A percentile compares a stretch with the other conserved stretches of the same genome.
Evolutionary conservation across 352 stramenopile species (phyloP).

Genomic region (Aphanomyces euteiches): DNA sequence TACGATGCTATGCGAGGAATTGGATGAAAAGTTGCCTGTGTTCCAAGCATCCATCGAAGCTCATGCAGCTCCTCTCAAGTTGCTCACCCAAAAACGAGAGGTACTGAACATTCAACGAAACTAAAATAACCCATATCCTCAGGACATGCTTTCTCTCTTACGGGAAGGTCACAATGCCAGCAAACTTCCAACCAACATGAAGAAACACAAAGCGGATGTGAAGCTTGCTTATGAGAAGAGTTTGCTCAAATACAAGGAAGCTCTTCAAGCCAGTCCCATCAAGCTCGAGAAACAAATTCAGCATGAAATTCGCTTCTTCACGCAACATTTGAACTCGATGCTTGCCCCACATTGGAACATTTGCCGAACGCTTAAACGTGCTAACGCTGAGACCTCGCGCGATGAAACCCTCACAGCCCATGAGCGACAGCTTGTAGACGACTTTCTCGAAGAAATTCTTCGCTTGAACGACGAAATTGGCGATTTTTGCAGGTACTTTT

Average conservation of each 20-base stretch:
- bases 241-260: conserved; percentile 22
- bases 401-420: background rate
- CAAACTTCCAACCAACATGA: conserved; percentile 14
- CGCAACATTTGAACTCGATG: conserved; percentile 1
- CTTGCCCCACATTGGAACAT: background rate
- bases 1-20: conserved; percentile 6
- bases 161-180: background rate
- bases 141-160: conserved; percentile 5
- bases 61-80: background rate
- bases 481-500: conserved; percentile 18
- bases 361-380: background rate
- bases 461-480: conserved; percentile 6
- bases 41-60: background rate
- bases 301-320: conserved; percentile 21
- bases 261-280: conserved; percentile 18
- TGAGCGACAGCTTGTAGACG: background rate
- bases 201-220: conserved; percentile 24
- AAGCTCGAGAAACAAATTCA: conserved; percentile 27
- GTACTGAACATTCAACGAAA: background rate
- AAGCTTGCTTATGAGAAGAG: conserved; percentile 2
- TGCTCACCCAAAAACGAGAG: conserved; percentile 15
- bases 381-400: background rate
- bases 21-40: background rate
- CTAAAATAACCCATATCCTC: background rate
- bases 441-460: background rate